A percentile compares a stretch with the other conserved stretches of the same genome.
These are phyloP conservation scores for Alternaria triticimaculans DNA, from an alignment of 2,329 filamentous ascomycete species.

Conservation along the genomic window DNA sequence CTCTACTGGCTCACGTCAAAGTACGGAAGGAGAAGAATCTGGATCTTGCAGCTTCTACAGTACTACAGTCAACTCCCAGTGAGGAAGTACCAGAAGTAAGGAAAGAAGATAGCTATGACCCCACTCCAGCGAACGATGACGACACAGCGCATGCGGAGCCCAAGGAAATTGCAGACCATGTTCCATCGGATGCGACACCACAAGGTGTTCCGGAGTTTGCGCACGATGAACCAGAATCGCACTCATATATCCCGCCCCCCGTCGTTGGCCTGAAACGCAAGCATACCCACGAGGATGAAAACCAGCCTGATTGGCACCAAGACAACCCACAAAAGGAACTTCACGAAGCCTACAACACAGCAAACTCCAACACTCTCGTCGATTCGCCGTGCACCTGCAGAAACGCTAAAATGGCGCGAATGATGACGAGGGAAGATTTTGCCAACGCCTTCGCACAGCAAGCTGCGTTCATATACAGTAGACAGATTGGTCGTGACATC, in stretches of 20 bases:
- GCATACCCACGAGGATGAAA: neutral
- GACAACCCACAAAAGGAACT: neutral
- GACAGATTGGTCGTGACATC: neutral
- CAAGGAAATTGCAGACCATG: neutral
- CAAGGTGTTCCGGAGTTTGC: neutral
- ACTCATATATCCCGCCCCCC: neutral
- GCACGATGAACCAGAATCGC: neutral
- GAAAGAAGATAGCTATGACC: neutral
- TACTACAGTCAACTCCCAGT: neutral
- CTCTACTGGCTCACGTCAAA: constrained; percentile 2
- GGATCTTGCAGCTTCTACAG: neutral
- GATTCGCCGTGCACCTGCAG: neutral
- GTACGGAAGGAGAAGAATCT: neutral
- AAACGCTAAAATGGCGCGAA: neutral
- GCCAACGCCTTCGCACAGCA: neutral
- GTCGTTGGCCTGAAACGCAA: neutral
- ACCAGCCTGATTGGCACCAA: neutral
- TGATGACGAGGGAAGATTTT: neutral
- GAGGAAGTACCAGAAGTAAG: neutral
- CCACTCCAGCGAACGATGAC: neutral
- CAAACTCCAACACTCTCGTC: neutral
- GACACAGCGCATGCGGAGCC: neutral
- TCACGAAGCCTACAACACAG: neutral
- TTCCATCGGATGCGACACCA: neutral
- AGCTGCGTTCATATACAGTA: neutral